Conservation (phyloP, 2,329 filamentous ascomycete genomes). For the Fusarium buharicum region DNA sequence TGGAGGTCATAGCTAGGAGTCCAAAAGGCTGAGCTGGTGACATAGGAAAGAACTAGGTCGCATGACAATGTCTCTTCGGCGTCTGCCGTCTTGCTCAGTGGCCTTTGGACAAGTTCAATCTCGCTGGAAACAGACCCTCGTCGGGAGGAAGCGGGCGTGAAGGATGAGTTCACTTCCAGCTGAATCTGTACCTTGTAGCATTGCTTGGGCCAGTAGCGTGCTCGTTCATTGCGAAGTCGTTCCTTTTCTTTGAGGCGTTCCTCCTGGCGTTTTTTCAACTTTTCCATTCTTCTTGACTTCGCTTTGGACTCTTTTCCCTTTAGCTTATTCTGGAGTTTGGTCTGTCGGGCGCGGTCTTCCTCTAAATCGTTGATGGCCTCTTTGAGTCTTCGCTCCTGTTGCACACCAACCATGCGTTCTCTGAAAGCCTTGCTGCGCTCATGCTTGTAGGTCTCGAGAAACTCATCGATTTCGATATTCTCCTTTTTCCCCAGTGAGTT, state of each 20-base stretch:
- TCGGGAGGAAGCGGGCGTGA: slow-evolving; percentile 59
- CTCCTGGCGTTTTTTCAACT: slow-evolving; percentile 49
- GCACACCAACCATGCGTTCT: slow-evolving; percentile 52
- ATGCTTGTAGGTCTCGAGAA: slow-evolving; percentile 54
- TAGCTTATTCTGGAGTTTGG: slow-evolving; percentile 43
- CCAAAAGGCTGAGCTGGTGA: slow-evolving; percentile 69
- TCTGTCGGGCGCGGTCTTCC: slow-evolving; percentile 50
- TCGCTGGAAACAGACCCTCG: slow-evolving; percentile 64
- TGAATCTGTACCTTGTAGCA: slow-evolving; percentile 62
- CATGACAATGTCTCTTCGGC: slow-evolving; percentile 46
- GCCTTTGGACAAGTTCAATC: slow-evolving; percentile 58
- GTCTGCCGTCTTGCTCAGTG: slow-evolving; percentile 46
- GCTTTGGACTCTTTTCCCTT: slow-evolving; percentile 46
- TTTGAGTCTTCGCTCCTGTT: slow-evolving; percentile 48
- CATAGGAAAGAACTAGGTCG: slow-evolving; percentile 67
- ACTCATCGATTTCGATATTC: slow-evolving; percentile 49
- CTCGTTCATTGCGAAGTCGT: slow-evolving; percentile 56
- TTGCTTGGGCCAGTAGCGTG: slow-evolving; percentile 61
- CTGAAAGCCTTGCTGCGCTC: slow-evolving; percentile 56
- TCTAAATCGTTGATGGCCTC: slow-evolving; percentile 47
- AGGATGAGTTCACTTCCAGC: slow-evolving; percentile 55
- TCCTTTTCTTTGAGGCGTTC: slow-evolving; percentile 56
- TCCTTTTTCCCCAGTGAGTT: slow-evolving; percentile 51
- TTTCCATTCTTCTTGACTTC: slow-evolving; percentile 51
- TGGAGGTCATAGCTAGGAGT: slow-evolving; percentile 69